A percentile compares a stretch with the other conserved stretches of the same genome.
Conservation (phyloP, 2,329 filamentous ascomycete genomes). For the Lasiodiplodia theobromae region DNA sequence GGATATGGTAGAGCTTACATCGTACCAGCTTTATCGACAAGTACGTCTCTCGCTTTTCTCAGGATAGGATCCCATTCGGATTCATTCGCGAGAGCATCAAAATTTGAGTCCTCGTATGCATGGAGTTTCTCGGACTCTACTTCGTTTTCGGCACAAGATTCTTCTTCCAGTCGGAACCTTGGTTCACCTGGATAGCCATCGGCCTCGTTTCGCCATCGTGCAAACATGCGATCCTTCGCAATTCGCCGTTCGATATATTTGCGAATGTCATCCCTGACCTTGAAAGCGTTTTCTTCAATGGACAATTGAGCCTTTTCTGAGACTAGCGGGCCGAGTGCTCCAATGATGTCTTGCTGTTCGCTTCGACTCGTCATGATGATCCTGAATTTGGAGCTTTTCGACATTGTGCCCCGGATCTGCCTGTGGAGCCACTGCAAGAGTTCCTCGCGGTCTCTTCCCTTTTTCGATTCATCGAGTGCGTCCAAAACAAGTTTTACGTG, state of each 20-base stretch:
- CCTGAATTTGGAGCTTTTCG: not conserved
- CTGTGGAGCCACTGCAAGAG: not conserved
- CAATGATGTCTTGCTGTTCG: not conserved
- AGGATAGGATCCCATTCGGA: no score
- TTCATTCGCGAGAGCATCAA: no score
- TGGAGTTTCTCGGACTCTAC: rapidly evolving
- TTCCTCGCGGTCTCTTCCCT: not conserved
- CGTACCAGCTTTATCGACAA: not conserved
- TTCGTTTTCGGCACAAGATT: no score
- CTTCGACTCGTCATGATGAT: not conserved
- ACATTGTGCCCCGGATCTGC: rapidly evolving
- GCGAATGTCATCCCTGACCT: not conserved
- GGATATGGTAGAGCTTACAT: not conserved
- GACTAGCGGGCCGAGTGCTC: not conserved
- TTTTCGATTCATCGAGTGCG: not conserved
- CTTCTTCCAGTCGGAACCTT: no score
- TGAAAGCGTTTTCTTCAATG: not conserved
- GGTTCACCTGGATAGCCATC: no score
- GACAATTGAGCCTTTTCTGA: rapidly evolving
- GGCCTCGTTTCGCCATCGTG: not conserved
- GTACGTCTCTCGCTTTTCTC: not conserved
- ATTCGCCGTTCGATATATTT: not conserved
- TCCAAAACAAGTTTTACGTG: not conserved
- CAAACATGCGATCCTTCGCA: not conserved
- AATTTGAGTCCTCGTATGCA: no score